Evolutionary conservation across 2,329 filamentous ascomycete genomes (phyloP), one percentile per base, ranked within the genome.

Genomic region (Colletotrichum simmondsii): DNA sequence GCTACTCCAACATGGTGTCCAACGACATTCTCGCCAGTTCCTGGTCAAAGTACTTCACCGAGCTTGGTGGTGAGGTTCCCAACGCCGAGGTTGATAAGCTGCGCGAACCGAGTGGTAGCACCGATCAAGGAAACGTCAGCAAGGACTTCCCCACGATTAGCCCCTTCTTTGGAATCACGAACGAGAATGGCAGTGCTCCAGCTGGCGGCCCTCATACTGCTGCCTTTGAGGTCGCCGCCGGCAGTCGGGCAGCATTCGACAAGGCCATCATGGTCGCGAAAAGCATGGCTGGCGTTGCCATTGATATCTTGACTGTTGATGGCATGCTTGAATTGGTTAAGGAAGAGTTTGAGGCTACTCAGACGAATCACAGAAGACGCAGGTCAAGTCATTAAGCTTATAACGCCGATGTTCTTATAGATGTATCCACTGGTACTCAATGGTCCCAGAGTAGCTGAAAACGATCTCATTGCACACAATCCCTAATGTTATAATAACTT

Each of bases 171-270:
- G 73, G 72, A n/a, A 80, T 81, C 52, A 74, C 70, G 0, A 77
- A 62, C 49, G 77, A 75, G 19, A 77, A 79, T 28, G 78, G 77
- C 26, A 75, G 60, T n/a, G 53, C 52, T 4, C 68, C 72, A 7
- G 16, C 65, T 4, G 69, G 68, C 5, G 85, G 87, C 0, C 88
- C 88, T 22, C 89, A 89, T 72, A 91, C 85, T 8, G 84, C 86
- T 0, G 84, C 86, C 0, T 92, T 89, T 75, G 86, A 87, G 10
- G 79, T 81, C 3, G 86, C 88, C 0, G 84, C 87, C 0, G 87
- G 87, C 4, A 89, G 85, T 0, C 81, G 80, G 28, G 81, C 82
- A 19, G 85, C 86, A 0, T 88, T 88, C 68, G 78, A 84, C 32
- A 81, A 84, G 57, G 82, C 86, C 0, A 75, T 89, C 28, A 81